Evolutionary conservation across 495 filamentous ascomycete genomes (phyloP).

Genomic region (Lindgomyces ingoldianus): DNA sequence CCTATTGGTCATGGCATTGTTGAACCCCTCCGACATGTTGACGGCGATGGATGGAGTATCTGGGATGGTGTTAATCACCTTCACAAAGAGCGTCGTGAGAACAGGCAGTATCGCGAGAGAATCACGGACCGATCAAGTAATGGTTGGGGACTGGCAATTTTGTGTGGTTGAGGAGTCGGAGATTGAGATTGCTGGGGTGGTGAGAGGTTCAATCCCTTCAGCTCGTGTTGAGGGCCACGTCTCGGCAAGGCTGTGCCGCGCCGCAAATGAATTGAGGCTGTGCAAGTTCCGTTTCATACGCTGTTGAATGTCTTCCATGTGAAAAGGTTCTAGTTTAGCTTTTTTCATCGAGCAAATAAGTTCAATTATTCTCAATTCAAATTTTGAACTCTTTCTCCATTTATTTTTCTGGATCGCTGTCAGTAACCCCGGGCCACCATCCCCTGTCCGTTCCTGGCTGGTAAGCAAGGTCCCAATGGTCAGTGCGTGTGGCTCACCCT

Average conservation of each 20-base stretch:
- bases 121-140: neutral
- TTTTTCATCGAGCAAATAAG: too few relatives aligned
- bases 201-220: neutral
- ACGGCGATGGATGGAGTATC: neutral
- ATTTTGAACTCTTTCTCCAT: too few relatives aligned
- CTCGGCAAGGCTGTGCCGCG: conserved; percentile 4
- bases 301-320: neutral
- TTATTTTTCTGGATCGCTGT: too few relatives aligned
- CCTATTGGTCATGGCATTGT: conserved; percentile 63
- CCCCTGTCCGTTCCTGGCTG: too few relatives aligned
- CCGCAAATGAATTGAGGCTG: neutral
- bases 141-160: neutral
- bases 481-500: neutral
- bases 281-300: neutral
- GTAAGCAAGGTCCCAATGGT: neutral
- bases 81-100: neutral
- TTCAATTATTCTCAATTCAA: too few relatives aligned
- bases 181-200: neutral
- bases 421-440: too few relatives aligned
- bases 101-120: too few relatives aligned
- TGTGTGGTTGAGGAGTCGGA: neutral
- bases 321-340: too few relatives aligned
- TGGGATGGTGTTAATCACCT: neutral
- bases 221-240: neutral
- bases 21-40: conserved; percentile 43